Evolutionary conservation across 805 yeast species (phyloP), one percentile per base, ranked within the genome.

Genomic region (Saccharomycopsis capsularis): DNA sequence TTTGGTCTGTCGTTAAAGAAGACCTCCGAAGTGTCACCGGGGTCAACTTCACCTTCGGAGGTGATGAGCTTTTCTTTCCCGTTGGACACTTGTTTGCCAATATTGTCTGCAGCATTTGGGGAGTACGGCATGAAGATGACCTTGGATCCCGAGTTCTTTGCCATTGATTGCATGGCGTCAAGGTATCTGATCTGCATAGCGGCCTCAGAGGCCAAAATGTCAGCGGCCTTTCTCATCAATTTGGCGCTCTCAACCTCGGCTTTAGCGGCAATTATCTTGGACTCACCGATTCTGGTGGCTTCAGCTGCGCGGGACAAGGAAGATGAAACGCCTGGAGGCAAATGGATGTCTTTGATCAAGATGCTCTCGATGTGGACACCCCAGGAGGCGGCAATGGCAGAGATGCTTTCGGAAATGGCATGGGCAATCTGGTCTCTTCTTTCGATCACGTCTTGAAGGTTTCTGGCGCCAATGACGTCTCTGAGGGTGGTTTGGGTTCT

Each of bases 141-240:
- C 64, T 81, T 78, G n/a, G 85, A 66, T 51, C 75, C 74, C 1
- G 86, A 67, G 45, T 71, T 59, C 54, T 67, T 76, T 32, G 86
- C 83, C 87, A 82, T 82, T 53, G 68, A 70, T 65, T 81, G 86
- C 79, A 82, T 78, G n/a, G 88, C 88, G 58, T 82, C 89, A 64
- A 82, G 71, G 60, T 82, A 82, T 63, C 89, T 69, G 62, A 82
- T 82, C 68, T 82, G 88, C 85, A 82, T 80, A 25, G 88, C 89
- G 13, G 87, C 78, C 56, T 81, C 80, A 36, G 85, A 78, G 41
- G 84, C 82, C 59, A 82, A 73, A 51, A 82, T 80, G 63, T 82
- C 87, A 46, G 88, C 86, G 25, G 88, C 87, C 63, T 80, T 79
- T 68, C 89, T 75, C 87, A 82, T 81, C 56, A 81, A 72, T 63